These are phyloP conservation scores for Ophiosphaerella narmari DNA, from an alignment of 2,329 filamentous ascomycete genomes.

Conservation along the genomic window DNA sequence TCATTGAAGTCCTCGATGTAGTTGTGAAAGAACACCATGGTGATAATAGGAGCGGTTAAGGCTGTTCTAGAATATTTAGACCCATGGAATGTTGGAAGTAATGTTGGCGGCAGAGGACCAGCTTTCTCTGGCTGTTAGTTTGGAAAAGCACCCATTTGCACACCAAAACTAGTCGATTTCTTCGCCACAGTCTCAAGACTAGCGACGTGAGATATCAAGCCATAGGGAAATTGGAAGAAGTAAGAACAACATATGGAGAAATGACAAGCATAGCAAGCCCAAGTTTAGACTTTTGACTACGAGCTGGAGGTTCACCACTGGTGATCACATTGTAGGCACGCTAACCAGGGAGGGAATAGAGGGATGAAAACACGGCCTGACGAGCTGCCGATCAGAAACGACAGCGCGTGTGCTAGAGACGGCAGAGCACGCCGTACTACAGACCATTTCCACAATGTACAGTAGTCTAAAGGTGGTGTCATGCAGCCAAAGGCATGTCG, in stretches of 20 bases:
- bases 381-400: constrained; percentile 27
- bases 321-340: constrained; percentile 20
- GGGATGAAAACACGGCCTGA: constrained; percentile 8
- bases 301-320: constrained; percentile 1
- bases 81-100: too few species aligned
- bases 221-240: background rate
- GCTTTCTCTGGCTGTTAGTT: too few species aligned
- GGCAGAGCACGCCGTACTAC: constrained; percentile 19
- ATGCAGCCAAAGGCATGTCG: constrained; percentile 23
- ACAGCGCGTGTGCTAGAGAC: constrained; percentile 22
- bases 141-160: background rate
- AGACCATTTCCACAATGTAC: constrained; percentile 21
- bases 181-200: background rate
- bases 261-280: too few species aligned
- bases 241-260: too few species aligned
- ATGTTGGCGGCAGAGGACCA: background rate
- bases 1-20: constrained; percentile 27
- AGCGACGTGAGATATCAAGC: background rate
- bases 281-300: too few species aligned
- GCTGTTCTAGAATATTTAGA: background rate
- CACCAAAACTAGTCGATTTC: background rate
- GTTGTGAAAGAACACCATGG: constrained; percentile 30
- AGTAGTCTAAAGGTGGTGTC: constrained; percentile 24
- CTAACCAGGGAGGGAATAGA: constrained; percentile 8
- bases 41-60: constrained; percentile 2